A percentile compares a stretch with the other conserved stretches of the same genome.
Conservation (phyloP, 768 basidiomycete genomes). For the Suillus alpinus region DNA sequence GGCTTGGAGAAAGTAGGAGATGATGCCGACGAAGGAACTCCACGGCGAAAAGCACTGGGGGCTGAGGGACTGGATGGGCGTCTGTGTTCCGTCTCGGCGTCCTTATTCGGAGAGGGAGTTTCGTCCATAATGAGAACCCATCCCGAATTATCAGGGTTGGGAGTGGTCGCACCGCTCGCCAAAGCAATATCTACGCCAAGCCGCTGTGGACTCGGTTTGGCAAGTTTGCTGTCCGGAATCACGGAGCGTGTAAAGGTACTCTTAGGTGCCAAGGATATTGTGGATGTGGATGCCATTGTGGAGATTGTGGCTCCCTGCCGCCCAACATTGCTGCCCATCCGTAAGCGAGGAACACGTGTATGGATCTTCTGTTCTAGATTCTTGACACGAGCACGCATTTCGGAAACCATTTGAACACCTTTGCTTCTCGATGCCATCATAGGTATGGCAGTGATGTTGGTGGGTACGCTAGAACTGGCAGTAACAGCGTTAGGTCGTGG, state of each 20-base stretch:
- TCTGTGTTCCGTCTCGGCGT: slow-evolving; percentile 52
- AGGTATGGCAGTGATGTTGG: slow-evolving; percentile 23
- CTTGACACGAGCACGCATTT: slow-evolving; percentile 83
- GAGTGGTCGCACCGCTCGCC: slow-evolving; percentile 37
- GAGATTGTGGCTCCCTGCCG: slow-evolving; percentile 43
- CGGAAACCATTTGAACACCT: slow-evolving; percentile 90
- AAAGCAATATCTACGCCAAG: slow-evolving; percentile 43
- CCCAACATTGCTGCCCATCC: slow-evolving; percentile 74
- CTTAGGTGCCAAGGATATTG: slow-evolving; percentile 29
- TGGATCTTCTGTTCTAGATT: slow-evolving; percentile 86
- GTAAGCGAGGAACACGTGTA: slow-evolving; percentile 79
- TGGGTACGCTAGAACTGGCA: slow-evolving; percentile 37
- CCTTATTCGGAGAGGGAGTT: slow-evolving; percentile 66
- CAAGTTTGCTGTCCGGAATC: slow-evolving; percentile 20
- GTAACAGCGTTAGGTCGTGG: slow-evolving; percentile 38
- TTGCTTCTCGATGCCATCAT: slow-evolving; percentile 64
- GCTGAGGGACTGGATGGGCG: slow-evolving; percentile 63
- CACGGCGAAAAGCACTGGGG: slow-evolving; percentile 50
- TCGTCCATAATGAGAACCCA: slow-evolving; percentile 93
- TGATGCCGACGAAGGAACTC: slow-evolving; percentile 43
- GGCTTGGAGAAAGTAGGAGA: slow-evolving; percentile 44
- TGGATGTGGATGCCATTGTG: slow-evolving; percentile 33
- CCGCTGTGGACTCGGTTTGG: slow-evolving; percentile 33
- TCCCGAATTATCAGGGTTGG: slow-evolving; percentile 63
- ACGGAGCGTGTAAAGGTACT: slow-evolving; percentile 14